A percentile compares a stretch with the other conserved stretches of the same genome.
These are phyloP conservation scores for Trichosporon sp. DNA, from an alignment of 1,284 basidiomycete genomes.

Conservation along the genomic window DNA sequence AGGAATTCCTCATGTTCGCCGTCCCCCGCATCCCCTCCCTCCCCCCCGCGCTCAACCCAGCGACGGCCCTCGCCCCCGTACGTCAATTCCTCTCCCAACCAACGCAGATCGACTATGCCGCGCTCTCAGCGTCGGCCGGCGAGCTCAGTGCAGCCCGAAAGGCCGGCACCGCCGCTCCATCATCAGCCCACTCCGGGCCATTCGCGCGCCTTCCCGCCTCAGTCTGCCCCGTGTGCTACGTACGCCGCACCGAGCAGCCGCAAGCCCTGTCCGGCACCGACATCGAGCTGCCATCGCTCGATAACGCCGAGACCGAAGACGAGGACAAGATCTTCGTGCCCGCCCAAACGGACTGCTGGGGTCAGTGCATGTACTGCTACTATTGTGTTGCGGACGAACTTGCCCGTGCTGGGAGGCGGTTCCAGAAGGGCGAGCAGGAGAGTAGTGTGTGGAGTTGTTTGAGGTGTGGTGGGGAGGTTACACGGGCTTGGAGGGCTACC, in stretches of 20 bases:
- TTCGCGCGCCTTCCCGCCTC: constrained; percentile 37
- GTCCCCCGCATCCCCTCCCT: constrained; percentile 72
- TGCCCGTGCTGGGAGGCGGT: constrained; percentile 45
- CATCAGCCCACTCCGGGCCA: constrained; percentile 32
- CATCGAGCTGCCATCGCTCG: constrained; percentile 15
- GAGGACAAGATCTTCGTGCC: constrained; percentile 44
- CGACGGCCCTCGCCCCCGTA: constrained; percentile 46
- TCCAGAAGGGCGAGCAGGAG: constrained; percentile 7
- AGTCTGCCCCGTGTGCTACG: constrained; percentile 50
- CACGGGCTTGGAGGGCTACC: constrained; percentile 28
- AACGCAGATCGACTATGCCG: constrained; percentile 27
- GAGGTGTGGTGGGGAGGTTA: constrained; percentile 56
- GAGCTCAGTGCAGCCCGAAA: constrained; percentile 15
- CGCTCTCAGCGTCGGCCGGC: constrained; percentile 10
- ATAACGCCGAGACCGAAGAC: constrained; percentile 12
- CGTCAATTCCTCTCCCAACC: constrained; percentile 24
- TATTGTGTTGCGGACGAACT: constrained; percentile 76
- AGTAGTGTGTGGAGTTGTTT: constrained; percentile 64
- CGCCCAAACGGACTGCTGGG: constrained; percentile 46
- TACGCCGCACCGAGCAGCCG: constrained; percentile 24
- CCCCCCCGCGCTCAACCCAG: constrained; percentile 53
- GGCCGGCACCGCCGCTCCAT: constrained; percentile 3
- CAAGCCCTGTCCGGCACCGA: constrained; percentile 25
- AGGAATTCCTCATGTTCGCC: constrained; percentile 95
- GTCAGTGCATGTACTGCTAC: constrained; percentile 80